A percentile compares a stretch with the other conserved stretches of the same genome.
Evolutionary conservation across 306 rosid genomes (phyloP).

Genomic region (Calophaca sinica): DNA sequence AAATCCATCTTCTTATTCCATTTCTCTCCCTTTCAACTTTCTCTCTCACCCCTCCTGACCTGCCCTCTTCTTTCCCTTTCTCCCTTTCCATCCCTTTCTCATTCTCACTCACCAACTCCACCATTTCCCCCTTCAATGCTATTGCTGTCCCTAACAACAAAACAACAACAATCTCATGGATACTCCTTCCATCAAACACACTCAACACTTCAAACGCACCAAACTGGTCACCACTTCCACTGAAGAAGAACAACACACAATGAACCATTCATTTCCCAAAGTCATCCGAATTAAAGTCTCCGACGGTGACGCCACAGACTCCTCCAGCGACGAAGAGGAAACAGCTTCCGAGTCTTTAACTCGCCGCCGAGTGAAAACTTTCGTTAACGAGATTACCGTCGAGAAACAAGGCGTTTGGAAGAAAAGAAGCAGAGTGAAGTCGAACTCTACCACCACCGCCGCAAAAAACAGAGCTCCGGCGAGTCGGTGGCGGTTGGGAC

Average conservation of each 20-base stretch:
- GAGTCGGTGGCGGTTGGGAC: constrained; percentile 24
- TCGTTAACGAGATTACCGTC: constrained; percentile 73
- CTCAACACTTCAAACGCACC: constrained; percentile 61
- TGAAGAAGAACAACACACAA: background rate
- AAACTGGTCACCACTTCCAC: constrained; percentile 40
- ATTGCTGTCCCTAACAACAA: background rate
- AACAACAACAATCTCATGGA: background rate
- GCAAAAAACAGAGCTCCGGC: constrained; percentile 1
- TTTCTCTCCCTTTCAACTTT: constrained; percentile 45
- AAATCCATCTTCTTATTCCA: background rate
- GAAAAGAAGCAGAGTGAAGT: constrained; percentile 38
- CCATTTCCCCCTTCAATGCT: constrained; percentile 53
- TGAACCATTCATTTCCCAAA: constrained; percentile 47
- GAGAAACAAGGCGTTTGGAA: constrained; percentile 31
- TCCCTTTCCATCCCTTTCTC: background rate
- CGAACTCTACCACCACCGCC: background rate
- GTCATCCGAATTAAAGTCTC: constrained; percentile 64
- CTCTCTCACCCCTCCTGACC: too few relatives aligned
- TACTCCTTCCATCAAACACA: constrained; percentile 49
- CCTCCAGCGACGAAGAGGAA: constrained; percentile 71
- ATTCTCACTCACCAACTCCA: constrained; percentile 29
- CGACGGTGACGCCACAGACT: constrained; percentile 86
- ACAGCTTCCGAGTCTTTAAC: background rate
- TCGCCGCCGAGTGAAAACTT: constrained; percentile 68
- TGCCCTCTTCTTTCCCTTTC: background rate